Conservation (phyloP, 2,329 filamentous ascomycete genomes). For the Hymenoscyphus linearis region DNA sequence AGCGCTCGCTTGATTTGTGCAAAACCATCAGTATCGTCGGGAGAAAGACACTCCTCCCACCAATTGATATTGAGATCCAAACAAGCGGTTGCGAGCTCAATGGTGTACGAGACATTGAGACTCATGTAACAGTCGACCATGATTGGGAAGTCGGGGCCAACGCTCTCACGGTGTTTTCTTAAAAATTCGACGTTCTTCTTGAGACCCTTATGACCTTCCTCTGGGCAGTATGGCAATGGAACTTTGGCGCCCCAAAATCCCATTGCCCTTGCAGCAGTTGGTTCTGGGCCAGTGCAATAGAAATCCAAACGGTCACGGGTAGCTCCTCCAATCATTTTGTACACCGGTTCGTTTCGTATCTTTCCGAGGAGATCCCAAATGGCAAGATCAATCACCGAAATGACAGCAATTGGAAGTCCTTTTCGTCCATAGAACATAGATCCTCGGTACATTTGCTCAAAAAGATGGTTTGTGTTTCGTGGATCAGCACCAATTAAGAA, state of each 20-base stretch:
- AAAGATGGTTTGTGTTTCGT: slow-evolving; percentile 83
- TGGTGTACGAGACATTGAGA: slow-evolving; percentile 86
- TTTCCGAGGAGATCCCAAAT: slow-evolving; percentile 92
- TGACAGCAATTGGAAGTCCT: slow-evolving; percentile 82
- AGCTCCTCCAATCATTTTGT: slow-evolving; percentile 89
- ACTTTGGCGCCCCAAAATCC: slow-evolving; percentile 92
- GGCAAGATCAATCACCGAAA: slow-evolving; percentile 89
- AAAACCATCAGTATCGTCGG: slow-evolving; percentile 89
- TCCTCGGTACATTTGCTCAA: slow-evolving; percentile 93
- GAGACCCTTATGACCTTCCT: slow-evolving; percentile 76
- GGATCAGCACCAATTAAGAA: slow-evolving; percentile 88
- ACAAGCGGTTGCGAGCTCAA: slow-evolving; percentile 80
- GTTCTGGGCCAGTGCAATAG: slow-evolving; percentile 91
- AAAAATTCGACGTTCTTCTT: slow-evolving; percentile 89
- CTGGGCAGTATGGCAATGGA: slow-evolving; percentile 81
- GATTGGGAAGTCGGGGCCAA: slow-evolving; percentile 85
- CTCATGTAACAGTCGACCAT: slow-evolving; percentile 99
- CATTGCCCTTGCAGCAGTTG: slow-evolving; percentile 72
- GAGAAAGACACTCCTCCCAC: slow-evolving; percentile 93
- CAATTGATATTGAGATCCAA: slow-evolving; percentile 86
- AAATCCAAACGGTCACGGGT: slow-evolving; percentile 79
- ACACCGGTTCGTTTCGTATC: slow-evolving; percentile 86
- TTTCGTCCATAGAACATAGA: slow-evolving; percentile 98
- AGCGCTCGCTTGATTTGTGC: slow-evolving; percentile 86
- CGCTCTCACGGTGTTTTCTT: slow-evolving; percentile 73